Base-by-base conservation (phyloP, 306 rosid species). In the Bauhinia variegata region DNA sequence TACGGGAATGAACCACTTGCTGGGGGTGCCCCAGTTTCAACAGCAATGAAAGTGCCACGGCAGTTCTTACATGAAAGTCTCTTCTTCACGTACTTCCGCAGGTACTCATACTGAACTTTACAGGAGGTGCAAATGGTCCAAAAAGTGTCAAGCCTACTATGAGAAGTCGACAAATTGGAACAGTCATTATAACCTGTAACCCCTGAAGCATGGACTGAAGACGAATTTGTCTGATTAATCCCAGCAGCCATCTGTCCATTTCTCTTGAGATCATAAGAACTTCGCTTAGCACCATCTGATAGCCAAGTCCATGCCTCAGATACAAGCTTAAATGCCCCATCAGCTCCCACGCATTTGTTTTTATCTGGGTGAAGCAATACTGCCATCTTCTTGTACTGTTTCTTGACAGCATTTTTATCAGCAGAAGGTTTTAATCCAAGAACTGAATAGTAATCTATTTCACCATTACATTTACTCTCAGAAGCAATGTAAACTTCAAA, bases 41-140 rank as follows among this genome's bases (percentile, higher is more conserved):
- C 86, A 16, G 97, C 97, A 67, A 85, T 55, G 52, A 95, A 95
- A 72, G 87, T 74, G 10, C 97, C 95, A 8, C 99, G 95, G 49
- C 99, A 95, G 70, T 95, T 90, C 85, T 95, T 95, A 80, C 99
- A 95, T 13, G 97, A 87, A 47, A 95, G 97, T 72, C 80, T 91
- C 86, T 95, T 95, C 75, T 95, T 95, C 74, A 95, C 92, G 41
- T 95, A 95, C 85, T 95, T 95, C 72, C 99, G 95, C 60, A 95
- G 87, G 80, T 95, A 95, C 83, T 95, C 99, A 44, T 95, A 95
- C 78, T 95, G 99, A 78, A 95, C 97, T 55, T 90, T 91, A 70
- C 99, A 95, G 19, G 97, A 85, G 60, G 97, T 95, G 81, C 99
- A 95, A 39, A 95, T 87, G 5, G 99, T 95, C 99, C 99, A 95